These are phyloP conservation scores for Mycena galopus DNA, from an alignment of 768 basidiomycete genomes.

Conservation along the genomic window DNA sequence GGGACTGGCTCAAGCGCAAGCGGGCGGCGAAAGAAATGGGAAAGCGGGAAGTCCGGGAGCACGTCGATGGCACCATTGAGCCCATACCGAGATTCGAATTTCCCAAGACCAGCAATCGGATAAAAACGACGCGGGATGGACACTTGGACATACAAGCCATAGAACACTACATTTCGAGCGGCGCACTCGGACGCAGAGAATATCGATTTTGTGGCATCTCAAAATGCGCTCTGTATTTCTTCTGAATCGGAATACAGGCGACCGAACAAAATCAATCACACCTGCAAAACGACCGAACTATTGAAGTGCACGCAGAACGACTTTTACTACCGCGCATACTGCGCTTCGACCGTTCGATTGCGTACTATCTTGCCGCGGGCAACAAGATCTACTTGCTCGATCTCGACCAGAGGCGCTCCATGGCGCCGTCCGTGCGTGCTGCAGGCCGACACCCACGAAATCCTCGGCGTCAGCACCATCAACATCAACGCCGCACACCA, in stretches of 20 bases:
- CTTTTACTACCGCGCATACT: constrained; percentile 94
- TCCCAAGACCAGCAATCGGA: constrained; percentile 92
- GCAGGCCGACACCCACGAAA: constrained; percentile 59
- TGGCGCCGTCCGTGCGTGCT: constrained; percentile 85
- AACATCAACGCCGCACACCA: constrained; percentile 96
- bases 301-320: constrained; percentile 94
- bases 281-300: constrained; percentile 96
- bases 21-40: too few relatives aligned
- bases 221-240: constrained; percentile 2
- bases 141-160: constrained; percentile 97
- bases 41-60: too few relatives aligned
- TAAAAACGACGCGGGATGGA: constrained; percentile 93
- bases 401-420: constrained; percentile 93
- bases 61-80: too few relatives aligned
- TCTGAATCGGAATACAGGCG: constrained; percentile 60
- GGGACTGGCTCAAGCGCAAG: too few relatives aligned
- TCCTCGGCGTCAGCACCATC: constrained; percentile 89
- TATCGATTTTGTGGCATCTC: constrained; percentile 90
- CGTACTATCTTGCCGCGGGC: constrained; percentile 85
- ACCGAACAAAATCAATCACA: constrained; percentile 99
- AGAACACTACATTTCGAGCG: constrained; percentile 97
- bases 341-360: constrained; percentile 90
- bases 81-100: constrained; percentile 97
- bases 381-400: constrained; percentile 93
- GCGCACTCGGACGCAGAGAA: constrained; percentile 97